A percentile compares a stretch with the other conserved stretches of the same genome.
These are phyloP conservation scores for Coffea eugenioides DNA, from an alignment of 257 asterid genomes.

Conservation along the genomic window DNA sequence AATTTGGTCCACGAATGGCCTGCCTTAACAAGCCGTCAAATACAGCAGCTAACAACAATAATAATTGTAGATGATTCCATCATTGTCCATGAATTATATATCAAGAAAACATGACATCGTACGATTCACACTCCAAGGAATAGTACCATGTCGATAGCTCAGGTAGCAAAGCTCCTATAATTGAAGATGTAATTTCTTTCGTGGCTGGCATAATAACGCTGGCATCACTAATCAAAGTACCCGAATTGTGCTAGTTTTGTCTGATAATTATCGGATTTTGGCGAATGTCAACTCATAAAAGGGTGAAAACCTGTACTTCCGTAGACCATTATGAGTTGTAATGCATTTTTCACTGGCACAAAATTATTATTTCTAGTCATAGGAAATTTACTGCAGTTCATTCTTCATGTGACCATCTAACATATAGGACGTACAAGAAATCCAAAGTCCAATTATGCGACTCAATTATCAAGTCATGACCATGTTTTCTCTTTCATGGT, in stretches of 20 bases:
- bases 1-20: background rate
- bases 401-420: background rate
- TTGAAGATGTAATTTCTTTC: conserved; percentile 1
- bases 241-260: background rate
- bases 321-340: background rate
- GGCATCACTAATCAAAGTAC: conserved; percentile 1
- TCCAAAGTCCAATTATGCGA: background rate
- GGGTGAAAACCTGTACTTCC: background rate
- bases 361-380: background rate
- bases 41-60: background rate
- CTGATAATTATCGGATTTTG: background rate
- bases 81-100: background rate
- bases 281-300: background rate
- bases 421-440: background rate
- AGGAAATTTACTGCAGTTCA: background rate
- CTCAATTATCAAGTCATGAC: background rate
- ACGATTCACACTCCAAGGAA: background rate
- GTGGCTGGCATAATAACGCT: background rate
- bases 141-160: background rate
- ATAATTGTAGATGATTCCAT: background rate
- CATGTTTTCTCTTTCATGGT: background rate
- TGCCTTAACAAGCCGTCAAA: conserved; percentile 11
- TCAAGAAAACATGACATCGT: background rate
- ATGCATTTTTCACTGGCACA: background rate
- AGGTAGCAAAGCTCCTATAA: background rate